These are phyloP conservation scores for Glycine soja DNA, from an alignment of 306 rosid genomes.

Conservation along the genomic window DNA sequence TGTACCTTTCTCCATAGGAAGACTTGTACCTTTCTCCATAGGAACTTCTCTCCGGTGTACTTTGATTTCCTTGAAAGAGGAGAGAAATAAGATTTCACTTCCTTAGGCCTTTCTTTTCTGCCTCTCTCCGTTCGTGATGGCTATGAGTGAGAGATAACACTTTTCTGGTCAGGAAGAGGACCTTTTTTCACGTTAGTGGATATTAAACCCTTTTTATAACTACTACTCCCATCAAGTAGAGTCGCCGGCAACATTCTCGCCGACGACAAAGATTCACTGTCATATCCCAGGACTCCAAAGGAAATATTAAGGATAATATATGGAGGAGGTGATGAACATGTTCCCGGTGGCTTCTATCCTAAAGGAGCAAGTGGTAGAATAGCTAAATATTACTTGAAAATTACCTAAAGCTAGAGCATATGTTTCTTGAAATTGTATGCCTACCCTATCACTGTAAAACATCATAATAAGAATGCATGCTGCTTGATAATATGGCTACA, in stretches of 20 bases:
- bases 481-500: background rate
- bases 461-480: background rate
- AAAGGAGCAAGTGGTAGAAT: slow-evolving; percentile 71
- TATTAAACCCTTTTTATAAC: too few species aligned
- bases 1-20: too few species aligned
- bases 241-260: slow-evolving; percentile 64
- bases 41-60: too few species aligned
- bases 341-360: slow-evolving; percentile 84
- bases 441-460: background rate
- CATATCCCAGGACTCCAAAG: slow-evolving; percentile 66
- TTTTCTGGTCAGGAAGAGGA: too few species aligned
- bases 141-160: too few species aligned
- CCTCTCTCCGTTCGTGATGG: too few species aligned
- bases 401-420: background rate
- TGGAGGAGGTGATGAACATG: slow-evolving; percentile 61
- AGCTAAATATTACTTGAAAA: slow-evolving; percentile 52
- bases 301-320: slow-evolving; percentile 82
- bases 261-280: slow-evolving; percentile 57
- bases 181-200: too few species aligned
- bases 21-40: too few species aligned
- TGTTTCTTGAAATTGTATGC: background rate
- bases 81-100: too few species aligned
- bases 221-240: too few species aligned
- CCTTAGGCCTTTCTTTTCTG: too few species aligned
- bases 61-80: too few species aligned